These are phyloP conservation scores for Zygotorulaspora florentina DNA, from an alignment of 805 yeast species.

Conservation along the genomic window DNA sequence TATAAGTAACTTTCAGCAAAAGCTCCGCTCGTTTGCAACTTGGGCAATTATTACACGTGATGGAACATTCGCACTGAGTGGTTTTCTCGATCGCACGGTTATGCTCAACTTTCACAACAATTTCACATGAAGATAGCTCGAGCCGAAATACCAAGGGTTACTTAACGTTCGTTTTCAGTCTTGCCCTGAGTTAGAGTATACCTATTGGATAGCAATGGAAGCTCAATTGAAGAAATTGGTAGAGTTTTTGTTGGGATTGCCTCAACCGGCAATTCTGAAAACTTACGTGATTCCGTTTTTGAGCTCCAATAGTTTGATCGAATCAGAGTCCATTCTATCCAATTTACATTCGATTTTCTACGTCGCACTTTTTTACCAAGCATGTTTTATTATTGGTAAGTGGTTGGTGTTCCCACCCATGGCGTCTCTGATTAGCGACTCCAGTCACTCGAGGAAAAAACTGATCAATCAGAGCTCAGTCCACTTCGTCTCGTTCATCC, in stretches of 20 bases:
- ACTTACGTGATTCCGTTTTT: conserved; percentile 17
- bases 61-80: neutral
- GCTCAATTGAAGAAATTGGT: conserved; percentile 8
- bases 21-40: neutral
- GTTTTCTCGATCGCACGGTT: neutral
- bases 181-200: neutral
- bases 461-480: conserved; percentile 31
- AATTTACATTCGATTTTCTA: conserved; percentile 31
- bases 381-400: conserved; percentile 26
- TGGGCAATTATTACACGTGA: neutral
- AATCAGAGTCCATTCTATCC: conserved; percentile 21
- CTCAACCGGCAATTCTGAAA: conserved; percentile 17
- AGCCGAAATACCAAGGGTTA: neutral
- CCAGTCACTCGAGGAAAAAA: conserved; percentile 14
- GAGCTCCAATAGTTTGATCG: conserved; percentile 12
- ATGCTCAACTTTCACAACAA: no score
- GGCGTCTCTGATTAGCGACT: conserved; percentile 6
- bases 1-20: no score
- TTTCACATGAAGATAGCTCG: no score
- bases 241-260: conserved; percentile 17
- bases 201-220: neutral
- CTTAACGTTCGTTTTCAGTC: neutral
- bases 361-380: conserved; percentile 31
- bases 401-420: conserved; percentile 29
- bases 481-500: conserved; percentile 83